These are phyloP conservation scores for Plenodomus biglobosus DNA, from an alignment of 2,329 filamentous ascomycete genomes.

Conservation along the genomic window DNA sequence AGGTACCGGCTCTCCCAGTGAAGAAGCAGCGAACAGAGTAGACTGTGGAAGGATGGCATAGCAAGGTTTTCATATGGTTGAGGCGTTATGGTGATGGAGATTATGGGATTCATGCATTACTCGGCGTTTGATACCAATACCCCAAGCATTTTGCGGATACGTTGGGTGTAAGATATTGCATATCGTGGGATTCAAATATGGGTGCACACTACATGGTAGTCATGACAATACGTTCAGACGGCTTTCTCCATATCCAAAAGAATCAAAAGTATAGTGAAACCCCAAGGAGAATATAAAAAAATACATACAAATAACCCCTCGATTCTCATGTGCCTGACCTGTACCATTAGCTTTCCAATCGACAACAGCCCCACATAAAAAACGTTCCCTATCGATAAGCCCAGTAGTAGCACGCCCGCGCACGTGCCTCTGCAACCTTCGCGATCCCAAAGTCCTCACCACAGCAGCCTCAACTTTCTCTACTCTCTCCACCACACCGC, in stretches of 20 bases:
- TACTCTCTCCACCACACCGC: no score
- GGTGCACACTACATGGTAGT: neutral
- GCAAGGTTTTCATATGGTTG: neutral
- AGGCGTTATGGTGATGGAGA: neutral
- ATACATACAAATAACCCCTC: no score
- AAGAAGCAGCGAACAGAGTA: constrained; percentile 60
- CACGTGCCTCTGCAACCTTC: neutral
- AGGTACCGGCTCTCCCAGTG: constrained; percentile 73
- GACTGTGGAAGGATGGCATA: neutral
- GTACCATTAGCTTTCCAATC: no score
- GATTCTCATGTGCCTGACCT: no score
- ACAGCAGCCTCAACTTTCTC: neutral
- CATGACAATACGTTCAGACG: no score
- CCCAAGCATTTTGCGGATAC: neutral
- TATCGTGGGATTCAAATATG: neutral
- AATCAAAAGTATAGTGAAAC: no score
- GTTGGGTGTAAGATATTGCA: neutral
- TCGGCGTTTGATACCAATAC: neutral
- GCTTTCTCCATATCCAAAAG: no score
- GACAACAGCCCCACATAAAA: neutral
- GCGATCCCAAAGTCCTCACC: neutral
- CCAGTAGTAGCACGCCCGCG: no score
- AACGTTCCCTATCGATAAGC: neutral
- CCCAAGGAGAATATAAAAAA: no score
- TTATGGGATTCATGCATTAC: neutral